A percentile compares a stretch with the other conserved stretches of the same genome.
phyloP scores from a whole-genome alignment of 352 stramenopile genomes.

The Pythium grandisporangium region DNA sequence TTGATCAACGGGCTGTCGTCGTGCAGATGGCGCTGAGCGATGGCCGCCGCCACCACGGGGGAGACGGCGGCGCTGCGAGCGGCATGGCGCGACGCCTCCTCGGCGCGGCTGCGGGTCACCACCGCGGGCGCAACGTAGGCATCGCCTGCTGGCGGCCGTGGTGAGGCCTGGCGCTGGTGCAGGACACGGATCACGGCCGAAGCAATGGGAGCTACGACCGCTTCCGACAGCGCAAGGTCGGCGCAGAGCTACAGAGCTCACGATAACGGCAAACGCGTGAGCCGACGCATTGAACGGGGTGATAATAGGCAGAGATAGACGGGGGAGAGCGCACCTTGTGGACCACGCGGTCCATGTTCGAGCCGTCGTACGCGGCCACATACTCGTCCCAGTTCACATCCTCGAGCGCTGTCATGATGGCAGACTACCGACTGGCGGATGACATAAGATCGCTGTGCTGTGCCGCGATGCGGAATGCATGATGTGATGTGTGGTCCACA shows the following conservation, averaged over 20 bases:
- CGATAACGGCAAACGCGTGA: too few species aligned
- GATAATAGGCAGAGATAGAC: neutral
- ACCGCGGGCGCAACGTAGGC: slow-evolving; percentile 42
- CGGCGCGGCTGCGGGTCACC: slow-evolving; percentile 22
- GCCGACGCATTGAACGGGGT: neutral
- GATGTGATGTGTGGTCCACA: too few species aligned
- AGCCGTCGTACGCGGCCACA: slow-evolving; percentile 11
- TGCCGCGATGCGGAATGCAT: too few species aligned
- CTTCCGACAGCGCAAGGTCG: slow-evolving; percentile 6
- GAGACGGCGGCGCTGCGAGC: slow-evolving; percentile 21
- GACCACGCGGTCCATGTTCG: slow-evolving; percentile 4
- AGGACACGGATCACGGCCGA: slow-evolving; percentile 9
- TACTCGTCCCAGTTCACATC: slow-evolving; percentile 12
- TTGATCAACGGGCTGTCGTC: slow-evolving; percentile 52
- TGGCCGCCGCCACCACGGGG: slow-evolving; percentile 32
- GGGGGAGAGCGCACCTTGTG: slow-evolving; percentile 3
- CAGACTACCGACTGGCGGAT: too few species aligned
- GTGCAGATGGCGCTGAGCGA: slow-evolving; percentile 37
- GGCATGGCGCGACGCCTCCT: slow-evolving; percentile 20
- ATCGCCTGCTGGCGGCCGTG: neutral
- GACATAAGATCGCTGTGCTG: too few species aligned
- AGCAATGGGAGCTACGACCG: slow-evolving; percentile 1
- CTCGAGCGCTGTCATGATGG: neutral
- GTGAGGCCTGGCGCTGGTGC: slow-evolving; percentile 3
- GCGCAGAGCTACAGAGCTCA: slow-evolving; percentile 9